Base-by-base conservation (phyloP, 305 asterid species). In the Ajuga reptans region DNA sequence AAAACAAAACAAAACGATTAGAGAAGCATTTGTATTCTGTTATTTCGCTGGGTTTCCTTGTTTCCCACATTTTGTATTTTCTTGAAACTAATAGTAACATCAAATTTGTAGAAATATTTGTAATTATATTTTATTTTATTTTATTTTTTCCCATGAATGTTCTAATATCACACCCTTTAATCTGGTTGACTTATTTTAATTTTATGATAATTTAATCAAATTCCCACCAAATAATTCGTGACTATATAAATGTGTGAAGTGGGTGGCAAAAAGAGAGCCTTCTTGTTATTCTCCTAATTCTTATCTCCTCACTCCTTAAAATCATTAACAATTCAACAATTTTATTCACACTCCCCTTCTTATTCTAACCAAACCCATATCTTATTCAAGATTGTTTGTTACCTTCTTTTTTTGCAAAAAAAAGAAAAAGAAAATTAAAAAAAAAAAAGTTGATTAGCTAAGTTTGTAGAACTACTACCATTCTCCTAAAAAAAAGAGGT, bases 201-300 rank as follows among this genome's bases (percentile, higher is more conserved):
- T 24, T 27, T 34, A 55, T 16, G 52, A 49, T 12, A 24, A 12
- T 34, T 27, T 53, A 69, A 57, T 47, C 21, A 61, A 65, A 8
- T 21, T 59, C 59, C 72, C 89, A 76, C 79, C 83, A 82, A 77
- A 76, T 76, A 58, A 79, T 82, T 64, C 74, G 72, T 66, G 61
- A 29, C 77, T 42, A 68, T 53, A 69, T 67, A 78, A 79, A 82
- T 65, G 82, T 78, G 89, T 76, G 75, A 75, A 59, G 54, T 71
- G 81, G 73, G 80, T 77, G 89, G 96, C 92, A 87, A 83, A 90
- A 92, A 88, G 95, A 88, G 95, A 85, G 97, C 90, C 79, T 80
- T 77, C 81, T 77, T 77, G 72, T 80, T 63, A 81, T 77, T 74
- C 85, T 87, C 95, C 89, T 86, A 89, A 82, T 83, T 84, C 89